Evolutionary conservation across 768 basidiomycete genomes (phyloP).

Genomic region (Imleria badia): DNA sequence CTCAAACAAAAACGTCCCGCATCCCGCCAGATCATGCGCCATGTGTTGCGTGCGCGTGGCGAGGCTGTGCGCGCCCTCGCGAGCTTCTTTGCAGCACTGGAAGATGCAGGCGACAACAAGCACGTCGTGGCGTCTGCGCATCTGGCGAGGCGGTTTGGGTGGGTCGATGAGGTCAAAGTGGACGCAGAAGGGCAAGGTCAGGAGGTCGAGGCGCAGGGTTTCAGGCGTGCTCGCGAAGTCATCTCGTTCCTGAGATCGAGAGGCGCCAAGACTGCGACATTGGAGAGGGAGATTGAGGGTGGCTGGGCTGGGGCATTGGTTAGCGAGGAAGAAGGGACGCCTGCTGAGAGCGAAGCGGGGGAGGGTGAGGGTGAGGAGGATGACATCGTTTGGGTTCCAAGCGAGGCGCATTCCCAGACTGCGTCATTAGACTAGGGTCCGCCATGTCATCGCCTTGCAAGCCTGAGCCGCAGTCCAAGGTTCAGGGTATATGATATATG

Average conservation of each 20-base stretch:
- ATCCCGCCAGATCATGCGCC: constrained; percentile 81
- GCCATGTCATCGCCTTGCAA: constrained; percentile 7
- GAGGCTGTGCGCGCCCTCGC: constrained; percentile 79
- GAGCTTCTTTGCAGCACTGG: constrained; percentile 66
- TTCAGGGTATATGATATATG: constrained; percentile 20
- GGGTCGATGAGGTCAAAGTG: constrained; percentile 33
- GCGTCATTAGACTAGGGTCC: constrained; percentile 13
- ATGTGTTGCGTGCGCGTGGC: constrained; percentile 83
- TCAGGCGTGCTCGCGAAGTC: constrained; percentile 71
- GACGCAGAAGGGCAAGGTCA: constrained; percentile 22
- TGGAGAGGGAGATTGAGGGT: constrained; percentile 46
- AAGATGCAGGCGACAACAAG: constrained; percentile 45
- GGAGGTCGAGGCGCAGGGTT: constrained; percentile 41
- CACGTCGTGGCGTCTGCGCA: constrained; percentile 48
- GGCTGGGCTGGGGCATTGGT: constrained; percentile 68
- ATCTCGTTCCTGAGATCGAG: constrained; percentile 62
- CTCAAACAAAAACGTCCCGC: constrained; percentile 52
- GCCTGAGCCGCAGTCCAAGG: constrained; percentile 1
- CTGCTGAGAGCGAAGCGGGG: constrained; percentile 21
- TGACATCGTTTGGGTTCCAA: constrained; percentile 34
- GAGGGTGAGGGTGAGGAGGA: constrained; percentile 30
- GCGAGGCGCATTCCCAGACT: constrained; percentile 10
- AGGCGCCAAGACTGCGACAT: constrained; percentile 68
- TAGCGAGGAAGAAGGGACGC: constrained; percentile 47
- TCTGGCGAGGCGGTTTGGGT: constrained; percentile 45